These are phyloP conservation scores for Hypericum perforatum DNA, from an alignment of 345 rosid species.

Conservation along the genomic window DNA sequence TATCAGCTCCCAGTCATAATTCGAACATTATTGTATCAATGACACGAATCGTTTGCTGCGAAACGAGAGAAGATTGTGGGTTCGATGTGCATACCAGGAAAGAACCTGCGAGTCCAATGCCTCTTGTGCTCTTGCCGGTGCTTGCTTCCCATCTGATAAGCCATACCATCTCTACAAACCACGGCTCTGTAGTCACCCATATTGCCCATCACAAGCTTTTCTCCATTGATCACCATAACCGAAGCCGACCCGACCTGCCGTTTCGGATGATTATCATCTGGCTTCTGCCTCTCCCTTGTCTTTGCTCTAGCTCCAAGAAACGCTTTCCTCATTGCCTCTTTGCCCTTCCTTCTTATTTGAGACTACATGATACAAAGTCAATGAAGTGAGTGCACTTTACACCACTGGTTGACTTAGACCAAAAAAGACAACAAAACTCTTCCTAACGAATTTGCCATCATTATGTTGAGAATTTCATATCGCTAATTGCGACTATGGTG, in stretches of 20 bases:
- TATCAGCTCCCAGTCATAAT: too few species aligned
- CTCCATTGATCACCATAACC: slow-evolving; percentile 58
- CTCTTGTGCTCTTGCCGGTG: slow-evolving; percentile 21
- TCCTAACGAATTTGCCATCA: too few species aligned
- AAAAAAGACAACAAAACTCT: too few species aligned
- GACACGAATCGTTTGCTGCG: too few species aligned
- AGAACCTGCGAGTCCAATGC: slow-evolving; percentile 37
- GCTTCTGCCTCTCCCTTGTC: slow-evolving; percentile 23
- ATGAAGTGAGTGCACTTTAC: too few species aligned
- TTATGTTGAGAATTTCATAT: too few species aligned
- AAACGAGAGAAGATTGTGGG: background rate
- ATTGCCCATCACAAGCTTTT: slow-evolving; percentile 49
- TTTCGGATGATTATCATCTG: slow-evolving; percentile 17
- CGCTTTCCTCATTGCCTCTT: slow-evolving; percentile 50
- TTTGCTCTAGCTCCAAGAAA: slow-evolving; percentile 43
- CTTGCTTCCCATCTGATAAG: slow-evolving; percentile 36
- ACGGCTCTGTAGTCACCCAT: slow-evolving; percentile 52
- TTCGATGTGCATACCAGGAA: slow-evolving; percentile 25
- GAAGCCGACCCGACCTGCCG: slow-evolving; percentile 38
- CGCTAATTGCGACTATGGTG: too few species aligned
- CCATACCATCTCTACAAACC: slow-evolving; percentile 52
- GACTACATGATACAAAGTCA: slow-evolving; percentile 22
- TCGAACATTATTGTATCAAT: too few species aligned
- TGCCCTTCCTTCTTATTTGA: slow-evolving; percentile 36
- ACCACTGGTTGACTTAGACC: too few species aligned